A percentile compares a stretch with the other conserved stretches of the same genome.
Evolutionary conservation across 73 alveolate genomes (phyloP).

Genomic region (Diophrys appendiculata): DNA sequence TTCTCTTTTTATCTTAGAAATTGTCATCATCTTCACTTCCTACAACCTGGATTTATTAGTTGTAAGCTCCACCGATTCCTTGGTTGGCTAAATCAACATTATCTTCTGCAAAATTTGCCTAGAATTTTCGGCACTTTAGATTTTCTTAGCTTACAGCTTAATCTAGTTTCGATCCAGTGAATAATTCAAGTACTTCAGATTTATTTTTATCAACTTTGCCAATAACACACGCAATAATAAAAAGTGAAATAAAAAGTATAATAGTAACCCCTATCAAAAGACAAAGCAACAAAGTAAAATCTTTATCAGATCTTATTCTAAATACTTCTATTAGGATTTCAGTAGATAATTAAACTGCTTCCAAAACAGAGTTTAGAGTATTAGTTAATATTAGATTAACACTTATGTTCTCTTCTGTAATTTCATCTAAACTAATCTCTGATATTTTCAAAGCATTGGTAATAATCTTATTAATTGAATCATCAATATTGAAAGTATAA

Average conservation of each 20-base stretch:
- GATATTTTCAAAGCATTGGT: slow-evolving; percentile 32
- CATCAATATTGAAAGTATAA: slow-evolving; percentile 36
- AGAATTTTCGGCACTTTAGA: slow-evolving; percentile 36
- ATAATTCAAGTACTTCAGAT: slow-evolving; percentile 37
- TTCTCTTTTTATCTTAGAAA: background rate
- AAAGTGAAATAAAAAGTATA: slow-evolving; percentile 18
- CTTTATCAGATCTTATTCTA: no score
- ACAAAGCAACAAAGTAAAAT: no score
- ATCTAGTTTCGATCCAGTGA: slow-evolving; percentile 39
- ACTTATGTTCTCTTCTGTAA: slow-evolving; percentile 19
- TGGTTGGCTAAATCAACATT: no score
- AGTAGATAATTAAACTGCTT: slow-evolving; percentile 29
- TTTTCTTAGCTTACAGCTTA: slow-evolving; percentile 34
- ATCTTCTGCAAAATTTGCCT: no score
- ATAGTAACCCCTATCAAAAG: slow-evolving; percentile 37
- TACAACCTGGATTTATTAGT: background rate
- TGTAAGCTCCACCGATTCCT: slow-evolving; percentile 38
- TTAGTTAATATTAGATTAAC: slow-evolving; percentile 27
- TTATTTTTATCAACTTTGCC: slow-evolving; percentile 29
- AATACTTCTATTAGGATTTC: no score
- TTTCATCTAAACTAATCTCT: background rate
- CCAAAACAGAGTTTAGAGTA: slow-evolving; percentile 29
- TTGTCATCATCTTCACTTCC: background rate
- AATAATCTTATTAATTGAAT: slow-evolving; percentile 44
- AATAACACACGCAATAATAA: slow-evolving; percentile 31